Conservation (phyloP, 352 stramenopile genomes). For the Globisporangium apiculatum region DNA sequence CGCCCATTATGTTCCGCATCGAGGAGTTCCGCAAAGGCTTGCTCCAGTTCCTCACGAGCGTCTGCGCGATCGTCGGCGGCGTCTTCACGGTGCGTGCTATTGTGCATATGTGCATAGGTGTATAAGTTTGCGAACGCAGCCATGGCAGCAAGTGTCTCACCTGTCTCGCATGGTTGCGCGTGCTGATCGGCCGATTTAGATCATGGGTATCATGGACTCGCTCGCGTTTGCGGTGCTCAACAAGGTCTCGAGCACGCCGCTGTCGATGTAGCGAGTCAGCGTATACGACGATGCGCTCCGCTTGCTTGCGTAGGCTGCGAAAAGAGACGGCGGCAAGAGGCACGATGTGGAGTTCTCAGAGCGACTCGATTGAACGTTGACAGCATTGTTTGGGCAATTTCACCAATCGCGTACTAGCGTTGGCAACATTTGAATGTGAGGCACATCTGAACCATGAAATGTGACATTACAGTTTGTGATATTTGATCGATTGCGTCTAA, state of each 20-base stretch:
- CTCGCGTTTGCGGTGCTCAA: constrained; percentile 44
- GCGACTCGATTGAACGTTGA: too few relatives aligned
- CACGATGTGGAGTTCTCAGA: too few relatives aligned
- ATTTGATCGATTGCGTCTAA: too few relatives aligned
- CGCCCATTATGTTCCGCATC: constrained; percentile 93
- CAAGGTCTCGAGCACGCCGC: constrained; percentile 33
- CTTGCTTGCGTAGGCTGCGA: background rate
- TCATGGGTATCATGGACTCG: constrained; percentile 70
- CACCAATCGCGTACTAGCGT: too few relatives aligned
- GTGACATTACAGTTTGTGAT: too few relatives aligned
- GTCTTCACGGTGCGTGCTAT: constrained; percentile 73
- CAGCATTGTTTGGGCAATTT: too few relatives aligned
- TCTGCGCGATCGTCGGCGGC: constrained; percentile 90
- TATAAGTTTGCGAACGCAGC: background rate
- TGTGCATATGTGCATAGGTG: background rate
- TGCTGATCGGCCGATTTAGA: constrained; percentile 15
- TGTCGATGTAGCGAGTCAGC: constrained; percentile 23
- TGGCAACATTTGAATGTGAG: too few relatives aligned
- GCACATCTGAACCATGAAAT: too few relatives aligned
- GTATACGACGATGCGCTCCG: background rate
- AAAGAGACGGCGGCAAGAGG: too few relatives aligned
- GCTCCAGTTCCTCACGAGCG: constrained; percentile 87
- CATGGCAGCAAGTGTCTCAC: constrained; percentile 1
- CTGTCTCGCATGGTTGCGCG: background rate
- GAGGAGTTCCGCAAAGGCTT: constrained; percentile 90